These are phyloP conservation scores for Ganoderma multipileum DNA, from an alignment of 1,284 basidiomycete genomes.

Conservation along the genomic window DNA sequence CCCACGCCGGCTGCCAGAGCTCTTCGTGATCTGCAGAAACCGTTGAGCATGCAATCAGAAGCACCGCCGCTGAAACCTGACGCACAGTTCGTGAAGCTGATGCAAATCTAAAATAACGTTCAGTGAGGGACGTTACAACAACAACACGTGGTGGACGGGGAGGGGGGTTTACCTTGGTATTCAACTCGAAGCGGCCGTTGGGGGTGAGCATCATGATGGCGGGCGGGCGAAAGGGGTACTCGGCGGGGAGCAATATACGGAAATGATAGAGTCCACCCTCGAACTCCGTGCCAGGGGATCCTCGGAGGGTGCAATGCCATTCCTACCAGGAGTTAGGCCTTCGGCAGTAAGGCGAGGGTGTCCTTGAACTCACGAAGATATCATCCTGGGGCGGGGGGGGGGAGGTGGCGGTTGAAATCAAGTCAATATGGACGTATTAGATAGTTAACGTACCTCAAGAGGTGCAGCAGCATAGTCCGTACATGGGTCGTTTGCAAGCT, in stretches of 20 bases:
- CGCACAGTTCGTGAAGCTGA: slow-evolving; percentile 89
- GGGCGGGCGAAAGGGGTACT: slow-evolving; percentile 95
- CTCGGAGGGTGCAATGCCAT: slow-evolving; percentile 97
- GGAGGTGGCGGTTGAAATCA: slow-evolving; percentile 6
- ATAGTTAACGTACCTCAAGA: slow-evolving; percentile 70
- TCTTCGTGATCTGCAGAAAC: slow-evolving; percentile 77
- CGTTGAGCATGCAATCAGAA: slow-evolving; percentile 16
- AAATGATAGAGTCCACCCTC: slow-evolving; percentile 94
- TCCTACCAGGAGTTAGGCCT: slow-evolving; percentile 62
- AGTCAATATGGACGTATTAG: slow-evolving; percentile 13
- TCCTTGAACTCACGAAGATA: slow-evolving; percentile 69
- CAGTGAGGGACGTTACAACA: background rate
- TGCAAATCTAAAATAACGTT: slow-evolving; percentile 77
- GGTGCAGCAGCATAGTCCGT: slow-evolving; percentile 88
- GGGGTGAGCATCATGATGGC: slow-evolving; percentile 95
- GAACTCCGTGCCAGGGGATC: slow-evolving; percentile 87
- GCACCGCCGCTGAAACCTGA: slow-evolving; percentile 24
- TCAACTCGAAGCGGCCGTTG: slow-evolving; percentile 93
- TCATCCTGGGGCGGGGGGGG: slow-evolving; percentile 61
- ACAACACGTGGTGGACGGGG: slow-evolving; percentile 14
- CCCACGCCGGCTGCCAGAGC: slow-evolving; percentile 98
- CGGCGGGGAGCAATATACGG: slow-evolving; percentile 88
- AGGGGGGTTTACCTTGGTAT: slow-evolving; percentile 82
- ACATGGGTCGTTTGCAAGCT: slow-evolving; percentile 82
- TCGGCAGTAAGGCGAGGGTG: slow-evolving; percentile 15